Base-by-base conservation (phyloP, 169 alveolate genomes). In the Plasmodium malariae region DNA sequence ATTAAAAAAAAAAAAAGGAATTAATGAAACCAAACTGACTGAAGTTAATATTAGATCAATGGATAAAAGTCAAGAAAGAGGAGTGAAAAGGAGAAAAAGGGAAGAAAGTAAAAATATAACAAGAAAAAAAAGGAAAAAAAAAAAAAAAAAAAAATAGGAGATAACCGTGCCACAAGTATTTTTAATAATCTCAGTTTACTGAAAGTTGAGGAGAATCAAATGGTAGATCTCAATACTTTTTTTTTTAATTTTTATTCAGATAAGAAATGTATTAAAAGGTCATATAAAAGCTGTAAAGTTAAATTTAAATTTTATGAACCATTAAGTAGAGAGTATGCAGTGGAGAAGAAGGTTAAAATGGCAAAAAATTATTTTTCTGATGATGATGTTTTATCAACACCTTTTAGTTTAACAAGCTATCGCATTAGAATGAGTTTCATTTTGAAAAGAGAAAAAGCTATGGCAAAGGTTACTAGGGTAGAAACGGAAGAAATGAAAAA, bases 341-440 rank as follows among this genome's bases (percentile, higher is more conserved):
- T 30, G 14, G 63, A 76, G n/a, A 76, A 55, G 54, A 76, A 62
- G 28, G 19, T 30, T 17, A n/a, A 76, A 11, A n/a, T 21, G 59
- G 26, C 6, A 2, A 76, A 76, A 51, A 76, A 32, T 1, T 76
- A 45, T 51, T 32, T 62, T 28, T 43, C 89, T 2, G 89, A 76
- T 67, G 89, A 76, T 51, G 67, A 76, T 32, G 37, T 63, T 3
- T 2, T 76, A 34, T 28, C 32, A 0, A 45, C 12, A 0, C 48
- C 63, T 0, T 76, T 76, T 67, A 17, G 55, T 55, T 62, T 76
- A 54, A 51, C 76, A 32, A 43, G 73, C 54, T 67, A 76, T 51
- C 76, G 19, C 11, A 34, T 76, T 32, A 76, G 62, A 55, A 40
- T 34, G 17, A 24, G 6, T 12, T 76, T 40, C n/a, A 19, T 28